Evolutionary conservation across 306 rosid species (phyloP).

Genomic region (Rosa rugosa): DNA sequence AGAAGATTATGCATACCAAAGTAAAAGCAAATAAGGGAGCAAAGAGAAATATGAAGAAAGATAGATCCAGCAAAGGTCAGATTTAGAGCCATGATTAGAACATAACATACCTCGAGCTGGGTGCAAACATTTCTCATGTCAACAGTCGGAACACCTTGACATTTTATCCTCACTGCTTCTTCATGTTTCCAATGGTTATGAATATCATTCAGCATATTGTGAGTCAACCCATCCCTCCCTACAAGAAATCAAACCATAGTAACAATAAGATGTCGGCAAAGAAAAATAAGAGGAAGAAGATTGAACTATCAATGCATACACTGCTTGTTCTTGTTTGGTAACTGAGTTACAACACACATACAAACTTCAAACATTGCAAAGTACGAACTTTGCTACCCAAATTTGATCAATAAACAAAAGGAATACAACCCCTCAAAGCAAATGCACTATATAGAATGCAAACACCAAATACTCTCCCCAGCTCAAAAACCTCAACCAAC

Average conservation of each 20-base stretch:
- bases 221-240: conserved; percentile 98
- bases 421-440: background rate
- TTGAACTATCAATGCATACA: background rate
- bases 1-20: background rate
- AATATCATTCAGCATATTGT: conserved; percentile 86
- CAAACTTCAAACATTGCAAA: background rate
- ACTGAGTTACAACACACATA: background rate
- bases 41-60: background rate
- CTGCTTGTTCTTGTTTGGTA: background rate
- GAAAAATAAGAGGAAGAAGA: background rate
- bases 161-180: conserved; percentile 86
- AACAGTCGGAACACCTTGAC: conserved; percentile 87
- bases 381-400: background rate
- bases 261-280: conserved; percentile 11
- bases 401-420: background rate
- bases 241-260: conserved; percentile 20
- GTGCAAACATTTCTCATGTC: conserved; percentile 86
- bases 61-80: background rate
- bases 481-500: background rate
- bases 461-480: no score
- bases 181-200: conserved; percentile 77
- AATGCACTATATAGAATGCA: background rate
- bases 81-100: conserved; percentile 6
- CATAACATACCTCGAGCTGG: conserved; percentile 68
- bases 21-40: background rate